Conservation (phyloP, 768 basidiomycete genomes). For the Amanita exitialis region DNA sequence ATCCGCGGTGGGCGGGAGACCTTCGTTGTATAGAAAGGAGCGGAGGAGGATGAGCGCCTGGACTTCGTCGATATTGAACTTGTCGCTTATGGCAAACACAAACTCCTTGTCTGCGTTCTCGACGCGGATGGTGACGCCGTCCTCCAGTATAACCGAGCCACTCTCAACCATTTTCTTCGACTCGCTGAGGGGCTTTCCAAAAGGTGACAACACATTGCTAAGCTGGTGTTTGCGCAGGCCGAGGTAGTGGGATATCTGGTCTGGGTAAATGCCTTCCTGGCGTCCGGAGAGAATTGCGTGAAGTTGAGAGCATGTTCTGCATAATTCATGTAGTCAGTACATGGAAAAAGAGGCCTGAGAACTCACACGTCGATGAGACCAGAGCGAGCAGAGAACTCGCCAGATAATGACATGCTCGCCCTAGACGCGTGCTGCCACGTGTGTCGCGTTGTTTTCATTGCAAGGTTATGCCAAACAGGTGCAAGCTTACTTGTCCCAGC, state of each 20-base stretch:
- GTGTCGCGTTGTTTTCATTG: background rate
- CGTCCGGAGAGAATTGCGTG: slow-evolving; percentile 43
- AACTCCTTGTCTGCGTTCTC: slow-evolving; percentile 65
- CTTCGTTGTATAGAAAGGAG: slow-evolving; percentile 72
- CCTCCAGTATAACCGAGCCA: slow-evolving; percentile 58
- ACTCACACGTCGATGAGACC: slow-evolving; percentile 64
- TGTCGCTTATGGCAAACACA: slow-evolving; percentile 59
- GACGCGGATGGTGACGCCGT: slow-evolving; percentile 51
- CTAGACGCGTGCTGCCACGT: background rate
- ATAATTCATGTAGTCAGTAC: background rate
- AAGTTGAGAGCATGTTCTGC: slow-evolving; percentile 54
- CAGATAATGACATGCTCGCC: slow-evolving; percentile 28
- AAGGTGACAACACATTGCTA: slow-evolving; percentile 48
- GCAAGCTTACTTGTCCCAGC: background rate
- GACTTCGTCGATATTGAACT: slow-evolving; percentile 71
- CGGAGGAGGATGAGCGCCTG: slow-evolving; percentile 67
- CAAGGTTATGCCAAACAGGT: background rate
- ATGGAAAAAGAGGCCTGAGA: slow-evolving; percentile 1
- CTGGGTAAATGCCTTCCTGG: slow-evolving; percentile 46
- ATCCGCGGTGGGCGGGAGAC: slow-evolving; percentile 42
- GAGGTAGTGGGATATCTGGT: slow-evolving; percentile 51
- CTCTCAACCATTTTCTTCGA: slow-evolving; percentile 60
- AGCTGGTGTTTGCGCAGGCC: slow-evolving; percentile 47
- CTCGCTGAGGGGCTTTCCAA: slow-evolving; percentile 56
- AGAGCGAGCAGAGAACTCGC: slow-evolving; percentile 49